These are phyloP conservation scores for Raffaelea deltoideospora DNA, from an alignment of 2,329 filamentous ascomycete species.

Conservation along the genomic window DNA sequence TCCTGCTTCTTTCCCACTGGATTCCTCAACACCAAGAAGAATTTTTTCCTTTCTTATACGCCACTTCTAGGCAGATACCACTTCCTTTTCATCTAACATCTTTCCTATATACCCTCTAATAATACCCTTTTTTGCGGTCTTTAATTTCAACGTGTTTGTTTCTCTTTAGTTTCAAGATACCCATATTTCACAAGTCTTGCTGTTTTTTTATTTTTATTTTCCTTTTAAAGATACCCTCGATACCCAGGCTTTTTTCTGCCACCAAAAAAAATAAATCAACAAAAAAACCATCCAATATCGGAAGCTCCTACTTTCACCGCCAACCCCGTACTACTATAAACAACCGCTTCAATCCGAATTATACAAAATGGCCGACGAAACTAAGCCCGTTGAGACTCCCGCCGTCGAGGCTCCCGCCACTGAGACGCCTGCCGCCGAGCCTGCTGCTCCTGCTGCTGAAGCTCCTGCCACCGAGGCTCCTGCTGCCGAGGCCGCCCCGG, in stretches of 20 bases:
- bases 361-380: slow-evolving; percentile 56
- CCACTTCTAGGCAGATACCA: slow-evolving; percentile 22
- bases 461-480: slow-evolving; percentile 16
- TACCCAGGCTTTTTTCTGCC: too few species aligned
- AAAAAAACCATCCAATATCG: slow-evolving; percentile 3
- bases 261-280: slow-evolving; percentile 5
- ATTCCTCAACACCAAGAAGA: slow-evolving; percentile 1
- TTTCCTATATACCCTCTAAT: slow-evolving; percentile 1
- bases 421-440: slow-evolving; percentile 10
- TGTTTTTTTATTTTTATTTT: slow-evolving; percentile 22
- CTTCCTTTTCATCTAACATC: not conserved
- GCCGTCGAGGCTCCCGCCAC: slow-evolving; percentile 20
- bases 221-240: slow-evolving; percentile 12
- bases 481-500: slow-evolving; percentile 13
- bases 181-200: slow-evolving; percentile 12
- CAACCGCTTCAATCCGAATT: too few species aligned
- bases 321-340: slow-evolving; percentile 9
- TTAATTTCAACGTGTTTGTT: too few species aligned
- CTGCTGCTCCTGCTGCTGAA: slow-evolving; percentile 6
- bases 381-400: slow-evolving; percentile 51
- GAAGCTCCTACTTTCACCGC: slow-evolving; percentile 7
- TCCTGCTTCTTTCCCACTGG: slow-evolving; percentile 4
- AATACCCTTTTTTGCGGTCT: slow-evolving; percentile 11
- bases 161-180: slow-evolving; percentile 22
- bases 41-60: not conserved